Percentiles rank a stretch among this genome's conserved stretches.
Evolutionary conservation across 2,329 filamentous ascomycete genomes (phyloP).

Genomic region (Ceratocystis papillata): DNA sequence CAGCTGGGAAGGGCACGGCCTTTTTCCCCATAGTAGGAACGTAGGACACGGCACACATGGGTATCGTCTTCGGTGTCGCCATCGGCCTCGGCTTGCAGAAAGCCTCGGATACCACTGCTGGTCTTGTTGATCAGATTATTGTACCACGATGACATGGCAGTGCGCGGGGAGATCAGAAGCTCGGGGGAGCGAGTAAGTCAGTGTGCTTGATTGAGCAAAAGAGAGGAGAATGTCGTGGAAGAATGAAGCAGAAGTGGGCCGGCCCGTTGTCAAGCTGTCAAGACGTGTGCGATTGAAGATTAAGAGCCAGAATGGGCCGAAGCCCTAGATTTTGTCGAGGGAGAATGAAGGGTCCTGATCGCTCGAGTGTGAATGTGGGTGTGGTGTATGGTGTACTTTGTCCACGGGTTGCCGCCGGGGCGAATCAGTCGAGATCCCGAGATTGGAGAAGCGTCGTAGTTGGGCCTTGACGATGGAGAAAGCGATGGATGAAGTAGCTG

Average conservation of each 20-base stretch:
- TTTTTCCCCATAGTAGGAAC: slow-evolving; percentile 86
- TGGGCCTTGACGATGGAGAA: neutral
- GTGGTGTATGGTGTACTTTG: neutral
- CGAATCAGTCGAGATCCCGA: neutral
- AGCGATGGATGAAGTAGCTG: neutral
- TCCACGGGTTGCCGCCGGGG: slow-evolving; percentile 10
- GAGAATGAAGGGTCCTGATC: neutral
- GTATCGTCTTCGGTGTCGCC: slow-evolving; percentile 80
- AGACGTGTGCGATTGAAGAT: neutral
- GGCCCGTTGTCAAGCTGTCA: neutral
- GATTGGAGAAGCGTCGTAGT: neutral
- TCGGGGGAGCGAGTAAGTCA: neutral
- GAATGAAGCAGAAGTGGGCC: neutral
- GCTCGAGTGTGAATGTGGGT: neutral
- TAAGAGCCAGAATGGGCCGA: neutral
- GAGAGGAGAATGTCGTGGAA: neutral
- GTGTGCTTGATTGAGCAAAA: neutral
- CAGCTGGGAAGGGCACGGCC: slow-evolving; percentile 69
- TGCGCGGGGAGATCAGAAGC: neutral
- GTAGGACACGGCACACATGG: slow-evolving; percentile 84
- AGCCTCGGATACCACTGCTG: slow-evolving; percentile 57
- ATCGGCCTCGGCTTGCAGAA: slow-evolving; percentile 55
- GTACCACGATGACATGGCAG: slow-evolving; percentile 66
- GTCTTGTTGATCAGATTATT: slow-evolving; percentile 59
- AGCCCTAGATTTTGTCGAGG: neutral